These are phyloP conservation scores for Mycena venus DNA, from an alignment of 768 basidiomycete genomes.

Conservation along the genomic window DNA sequence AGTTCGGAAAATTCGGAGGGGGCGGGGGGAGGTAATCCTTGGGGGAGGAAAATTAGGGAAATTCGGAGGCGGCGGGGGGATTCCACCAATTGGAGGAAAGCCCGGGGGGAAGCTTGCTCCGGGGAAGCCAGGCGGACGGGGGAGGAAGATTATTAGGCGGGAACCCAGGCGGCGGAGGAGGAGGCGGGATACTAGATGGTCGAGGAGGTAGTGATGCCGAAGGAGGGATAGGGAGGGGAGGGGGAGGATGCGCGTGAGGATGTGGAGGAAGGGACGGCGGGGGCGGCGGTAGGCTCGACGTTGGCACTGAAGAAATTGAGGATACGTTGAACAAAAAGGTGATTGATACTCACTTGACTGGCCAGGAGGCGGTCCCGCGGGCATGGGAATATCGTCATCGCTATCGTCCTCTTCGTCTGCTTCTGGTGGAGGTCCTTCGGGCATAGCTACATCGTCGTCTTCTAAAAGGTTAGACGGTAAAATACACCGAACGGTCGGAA, in stretches of 20 bases:
- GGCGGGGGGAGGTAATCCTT: slow-evolving; percentile 12
- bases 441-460: slow-evolving; percentile 76
- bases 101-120: slow-evolving; percentile 41
- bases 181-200: slow-evolving; percentile 35
- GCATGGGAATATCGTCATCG: slow-evolving; percentile 92
- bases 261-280: slow-evolving; percentile 26
- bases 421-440: slow-evolving; percentile 74
- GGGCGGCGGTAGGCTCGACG: slow-evolving; percentile 29
- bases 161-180: slow-evolving; percentile 46
- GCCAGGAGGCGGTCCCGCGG: slow-evolving; percentile 81
- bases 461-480: slow-evolving; percentile 7
- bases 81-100: slow-evolving; percentile 36
- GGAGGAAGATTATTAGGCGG: slow-evolving; percentile 42
- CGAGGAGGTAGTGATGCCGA: slow-evolving; percentile 36
- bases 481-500: background rate
- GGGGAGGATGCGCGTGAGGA: no score
- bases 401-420: slow-evolving; percentile 61
- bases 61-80: slow-evolving; percentile 37
- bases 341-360: slow-evolving; percentile 31
- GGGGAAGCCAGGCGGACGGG: slow-evolving; percentile 42
- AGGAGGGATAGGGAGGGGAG: slow-evolving; percentile 30
- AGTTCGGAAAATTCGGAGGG: slow-evolving; percentile 26
- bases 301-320: background rate
- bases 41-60: slow-evolving; percentile 42
- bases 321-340: background rate